A percentile compares a stretch with the other conserved stretches of the same genome.
phyloP scores from a whole-genome alignment of 2,329 filamentous ascomycete species.

The Cladophialophora immunda region DNA sequence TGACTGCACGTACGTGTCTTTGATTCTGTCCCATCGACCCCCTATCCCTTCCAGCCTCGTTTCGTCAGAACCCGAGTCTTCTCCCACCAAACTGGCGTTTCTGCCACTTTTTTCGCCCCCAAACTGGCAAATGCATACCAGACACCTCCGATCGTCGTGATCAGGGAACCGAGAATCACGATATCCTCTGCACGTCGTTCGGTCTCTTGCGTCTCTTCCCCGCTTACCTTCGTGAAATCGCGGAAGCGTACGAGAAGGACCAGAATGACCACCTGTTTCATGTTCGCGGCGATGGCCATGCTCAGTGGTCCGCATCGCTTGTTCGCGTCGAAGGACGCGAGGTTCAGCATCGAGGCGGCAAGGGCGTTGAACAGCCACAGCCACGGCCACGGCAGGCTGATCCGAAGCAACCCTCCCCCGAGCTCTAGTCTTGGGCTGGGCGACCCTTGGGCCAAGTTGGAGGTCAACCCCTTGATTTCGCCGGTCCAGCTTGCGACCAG shows the following conservation, averaged over 20 bases:
- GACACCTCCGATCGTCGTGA: slow-evolving; percentile 21
- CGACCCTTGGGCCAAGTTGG: not conserved
- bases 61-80: not conserved
- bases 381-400: slow-evolving; percentile 1
- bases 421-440: not conserved
- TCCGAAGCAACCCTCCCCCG: not conserved
- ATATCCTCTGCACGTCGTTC: not conserved
- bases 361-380: slow-evolving; percentile 12
- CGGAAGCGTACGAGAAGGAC: slow-evolving; percentile 1
- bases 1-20: too few species aligned
- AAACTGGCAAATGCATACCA: slow-evolving; percentile 23
- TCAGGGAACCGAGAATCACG: slow-evolving; percentile 12
- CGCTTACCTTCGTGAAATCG: not conserved
- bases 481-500: slow-evolving; percentile 22
- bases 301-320: slow-evolving; percentile 25
- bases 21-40: too few species aligned
- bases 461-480: slow-evolving; percentile 11
- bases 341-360: slow-evolving; percentile 25
- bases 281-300: slow-evolving; percentile 29
- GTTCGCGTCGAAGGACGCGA: slow-evolving; percentile 31
- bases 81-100: too few species aligned
- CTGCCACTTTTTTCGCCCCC: slow-evolving; percentile 4
- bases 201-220: too few species aligned
- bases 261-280: slow-evolving; percentile 31
- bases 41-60: slow-evolving; percentile 10